These are phyloP conservation scores for Rutidosis leptorrhynchoides DNA, from an alignment of 129 eudicot genomes.

Conservation along the genomic window DNA sequence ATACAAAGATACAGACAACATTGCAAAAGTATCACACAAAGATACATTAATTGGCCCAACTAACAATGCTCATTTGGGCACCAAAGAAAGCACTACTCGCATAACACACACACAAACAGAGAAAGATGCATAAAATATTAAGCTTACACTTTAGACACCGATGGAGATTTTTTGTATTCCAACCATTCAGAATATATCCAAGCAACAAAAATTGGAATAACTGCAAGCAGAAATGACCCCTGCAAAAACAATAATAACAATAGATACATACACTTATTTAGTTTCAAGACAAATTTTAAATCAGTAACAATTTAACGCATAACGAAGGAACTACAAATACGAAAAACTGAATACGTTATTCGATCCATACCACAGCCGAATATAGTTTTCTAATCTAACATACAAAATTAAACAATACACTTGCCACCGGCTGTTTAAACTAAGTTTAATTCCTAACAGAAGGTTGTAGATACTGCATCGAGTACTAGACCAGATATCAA, in stretches of 20 bases:
- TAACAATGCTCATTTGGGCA: not conserved
- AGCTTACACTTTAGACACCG: slow-evolving; percentile 72
- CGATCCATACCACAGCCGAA: not conserved
- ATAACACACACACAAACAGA: not conserved
- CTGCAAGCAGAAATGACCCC: slow-evolving; percentile 90
- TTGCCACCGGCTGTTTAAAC: not conserved
- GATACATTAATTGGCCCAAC: not conserved
- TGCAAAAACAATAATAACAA: slow-evolving; percentile 22
- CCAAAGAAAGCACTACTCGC: not conserved
- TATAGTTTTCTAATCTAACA: too few relatives aligned
- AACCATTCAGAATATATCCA: slow-evolving; percentile 90
- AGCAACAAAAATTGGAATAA: slow-evolving; percentile 72
- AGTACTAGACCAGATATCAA: not conserved
- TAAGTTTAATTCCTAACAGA: not conserved
- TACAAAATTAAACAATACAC: too few relatives aligned
- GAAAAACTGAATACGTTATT: not conserved
- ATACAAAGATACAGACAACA: slow-evolving; percentile 11
- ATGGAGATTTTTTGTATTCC: slow-evolving; percentile 71
- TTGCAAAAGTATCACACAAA: slow-evolving; percentile 7
- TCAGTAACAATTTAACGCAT: not conserved
- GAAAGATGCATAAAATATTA: not conserved
- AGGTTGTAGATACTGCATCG: not conserved
- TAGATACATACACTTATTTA: not conserved
- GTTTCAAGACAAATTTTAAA: not conserved
- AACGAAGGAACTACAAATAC: not conserved